A percentile compares a stretch with the other conserved stretches of the same genome.
These are phyloP conservation scores for Paramecium octaurelia DNA, from an alignment of 73 alveolate genomes.

Conservation along the genomic window DNA sequence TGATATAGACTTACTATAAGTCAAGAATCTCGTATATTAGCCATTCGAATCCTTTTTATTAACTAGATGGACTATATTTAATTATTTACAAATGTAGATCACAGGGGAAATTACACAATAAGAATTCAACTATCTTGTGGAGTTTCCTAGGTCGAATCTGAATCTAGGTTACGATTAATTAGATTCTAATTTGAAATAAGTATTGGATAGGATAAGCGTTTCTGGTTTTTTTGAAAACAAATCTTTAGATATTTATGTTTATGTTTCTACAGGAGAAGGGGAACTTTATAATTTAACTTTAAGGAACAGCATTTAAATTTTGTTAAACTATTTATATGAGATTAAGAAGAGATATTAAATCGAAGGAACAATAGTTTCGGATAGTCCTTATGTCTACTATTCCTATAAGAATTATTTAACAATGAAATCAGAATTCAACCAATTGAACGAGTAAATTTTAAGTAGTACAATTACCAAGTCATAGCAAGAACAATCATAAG, in stretches of 20 bases:
- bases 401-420: background rate
- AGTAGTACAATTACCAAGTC: background rate
- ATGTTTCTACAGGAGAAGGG: background rate
- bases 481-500: background rate
- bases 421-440: background rate
- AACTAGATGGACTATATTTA: slow-evolving; percentile 17
- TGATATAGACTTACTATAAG: background rate
- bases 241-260: background rate
- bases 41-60: background rate
- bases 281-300: background rate
- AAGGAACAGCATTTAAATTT: background rate
- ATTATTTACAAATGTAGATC: background rate
- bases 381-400: slow-evolving; percentile 11
- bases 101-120: background rate
- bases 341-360: background rate
- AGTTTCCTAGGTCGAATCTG: background rate
- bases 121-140: background rate
- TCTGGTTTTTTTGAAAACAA: background rate
- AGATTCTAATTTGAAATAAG: background rate
- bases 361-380: background rate
- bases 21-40: background rate
- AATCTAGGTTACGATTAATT: background rate
- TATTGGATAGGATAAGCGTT: background rate
- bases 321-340: background rate
- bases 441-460: background rate